phyloP scores from a whole-genome alignment of 805 yeast species.

The Metschnikowia kunwiensis region DNA sequence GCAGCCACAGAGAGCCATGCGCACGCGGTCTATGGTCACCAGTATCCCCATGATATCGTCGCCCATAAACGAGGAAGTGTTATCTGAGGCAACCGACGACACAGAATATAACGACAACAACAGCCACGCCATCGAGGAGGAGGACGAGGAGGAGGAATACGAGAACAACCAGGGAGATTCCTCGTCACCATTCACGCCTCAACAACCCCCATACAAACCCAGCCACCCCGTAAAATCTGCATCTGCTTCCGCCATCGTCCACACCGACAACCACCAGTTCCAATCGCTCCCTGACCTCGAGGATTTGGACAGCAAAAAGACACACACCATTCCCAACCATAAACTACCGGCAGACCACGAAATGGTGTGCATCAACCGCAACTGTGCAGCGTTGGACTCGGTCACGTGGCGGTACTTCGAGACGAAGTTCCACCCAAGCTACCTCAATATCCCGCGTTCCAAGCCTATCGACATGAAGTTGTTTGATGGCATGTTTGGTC shows the following conservation, averaged over 20 bases:
- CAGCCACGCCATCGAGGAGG: constrained; percentile 22
- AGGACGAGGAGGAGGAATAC: constrained; percentile 27
- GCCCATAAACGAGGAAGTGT: constrained; percentile 40
- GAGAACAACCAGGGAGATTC: constrained; percentile 28
- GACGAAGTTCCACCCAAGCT: constrained; percentile 34
- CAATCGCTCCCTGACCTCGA: constrained; percentile 44
- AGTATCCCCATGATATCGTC: constrained; percentile 33
- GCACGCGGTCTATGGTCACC: constrained; percentile 43
- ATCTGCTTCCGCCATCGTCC: constrained; percentile 9
- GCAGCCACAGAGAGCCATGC: constrained; percentile 37
- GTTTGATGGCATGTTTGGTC: constrained; percentile 48
- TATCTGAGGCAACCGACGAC: constrained; percentile 37
- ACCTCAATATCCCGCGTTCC: constrained; percentile 36
- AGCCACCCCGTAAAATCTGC: constrained; percentile 8
- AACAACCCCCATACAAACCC: constrained; percentile 37
- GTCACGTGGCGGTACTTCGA: constrained; percentile 46
- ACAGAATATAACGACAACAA: constrained; percentile 32
- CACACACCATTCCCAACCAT: constrained; percentile 38
- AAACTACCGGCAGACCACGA: constrained; percentile 41
- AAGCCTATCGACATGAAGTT: constrained; percentile 37
- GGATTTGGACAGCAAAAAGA: constrained; percentile 42
- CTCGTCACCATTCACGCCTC: constrained; percentile 40
- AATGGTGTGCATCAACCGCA: constrained; percentile 38
- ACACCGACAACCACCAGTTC: constrained; percentile 23
- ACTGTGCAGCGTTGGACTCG: constrained; percentile 37